Evolutionary conservation across 192 early-diverging fungal species (phyloP).

Genomic region (Ambispora gerdemannii): DNA sequence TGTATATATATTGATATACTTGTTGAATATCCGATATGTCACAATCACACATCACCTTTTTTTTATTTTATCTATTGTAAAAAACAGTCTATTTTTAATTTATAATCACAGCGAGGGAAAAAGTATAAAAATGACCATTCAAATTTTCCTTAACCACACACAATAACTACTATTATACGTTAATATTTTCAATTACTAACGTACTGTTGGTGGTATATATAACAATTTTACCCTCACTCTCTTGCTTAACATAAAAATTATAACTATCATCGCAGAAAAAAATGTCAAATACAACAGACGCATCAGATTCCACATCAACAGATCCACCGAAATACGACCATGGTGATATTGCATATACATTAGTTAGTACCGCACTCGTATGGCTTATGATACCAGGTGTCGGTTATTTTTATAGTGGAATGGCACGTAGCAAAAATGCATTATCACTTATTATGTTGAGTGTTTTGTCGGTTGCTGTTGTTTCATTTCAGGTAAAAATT

Average conservation of each 20-base stretch:
- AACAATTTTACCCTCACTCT: background rate
- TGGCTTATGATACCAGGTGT: constrained; percentile 96
- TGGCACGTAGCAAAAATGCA: constrained; percentile 90
- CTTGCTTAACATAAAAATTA: background rate
- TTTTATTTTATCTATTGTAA: no score
- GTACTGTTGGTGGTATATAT: background rate
- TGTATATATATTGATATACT: no score
- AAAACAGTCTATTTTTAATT: no score
- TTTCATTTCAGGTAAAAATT: constrained; percentile 75
- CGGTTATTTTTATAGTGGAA: constrained; percentile 94
- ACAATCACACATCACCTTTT: no score
- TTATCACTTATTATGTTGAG: constrained; percentile 86
- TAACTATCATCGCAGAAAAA: background rate
- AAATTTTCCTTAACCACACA: constrained; percentile 28
- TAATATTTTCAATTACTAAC: background rate
- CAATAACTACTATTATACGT: background rate
- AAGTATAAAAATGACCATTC: no score
- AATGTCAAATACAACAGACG: background rate
- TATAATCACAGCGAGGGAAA: no score
- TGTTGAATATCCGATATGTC: no score
- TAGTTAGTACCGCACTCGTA: constrained; percentile 73
- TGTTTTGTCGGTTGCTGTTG: constrained; percentile 76
- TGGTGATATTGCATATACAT: constrained; percentile 66
- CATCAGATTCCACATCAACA: background rate
- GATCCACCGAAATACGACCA: background rate